phyloP scores from a whole-genome alignment of 192 early-diverging fungal genomes.

The Coemansia sp. region DNA sequence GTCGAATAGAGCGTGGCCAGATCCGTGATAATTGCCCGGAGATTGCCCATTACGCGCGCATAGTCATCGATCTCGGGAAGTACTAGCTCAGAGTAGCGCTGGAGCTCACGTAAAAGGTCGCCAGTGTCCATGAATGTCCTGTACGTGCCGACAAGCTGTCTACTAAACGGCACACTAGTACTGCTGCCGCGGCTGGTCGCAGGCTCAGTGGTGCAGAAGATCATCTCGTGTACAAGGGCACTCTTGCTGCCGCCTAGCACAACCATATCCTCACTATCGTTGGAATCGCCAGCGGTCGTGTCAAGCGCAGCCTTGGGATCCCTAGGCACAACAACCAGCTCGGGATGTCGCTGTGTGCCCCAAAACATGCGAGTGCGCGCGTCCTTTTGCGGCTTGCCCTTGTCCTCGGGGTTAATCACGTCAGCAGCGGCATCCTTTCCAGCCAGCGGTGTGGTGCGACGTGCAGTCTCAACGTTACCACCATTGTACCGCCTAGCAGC shows the following conservation, averaged over 20 bases:
- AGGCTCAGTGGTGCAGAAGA: conserved; percentile 45
- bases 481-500: conserved; percentile 27
- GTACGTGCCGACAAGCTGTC: conserved; percentile 44
- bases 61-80: conserved; percentile 30
- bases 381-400: conserved; percentile 32
- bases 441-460: conserved; percentile 9
- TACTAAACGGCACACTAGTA: conserved; percentile 18
- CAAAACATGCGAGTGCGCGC: conserved; percentile 56
- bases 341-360: conserved; percentile 60
- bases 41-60: conserved; percentile 3
- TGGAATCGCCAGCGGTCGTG: neutral
- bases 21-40: conserved; percentile 22
- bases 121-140: conserved; percentile 41
- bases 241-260: conserved; percentile 56
- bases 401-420: conserved; percentile 24
- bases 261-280: conserved; percentile 5
- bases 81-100: conserved; percentile 55
- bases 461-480: neutral
- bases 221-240: conserved; percentile 66
- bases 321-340: conserved; percentile 42
- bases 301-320: neutral
- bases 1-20: conserved; percentile 32
- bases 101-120: conserved; percentile 52
- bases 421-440: conserved; percentile 25
- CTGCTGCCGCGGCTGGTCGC: neutral